These are phyloP conservation scores for Castanea mollissima DNA, from an alignment of 306 rosid genomes.

Conservation along the genomic window DNA sequence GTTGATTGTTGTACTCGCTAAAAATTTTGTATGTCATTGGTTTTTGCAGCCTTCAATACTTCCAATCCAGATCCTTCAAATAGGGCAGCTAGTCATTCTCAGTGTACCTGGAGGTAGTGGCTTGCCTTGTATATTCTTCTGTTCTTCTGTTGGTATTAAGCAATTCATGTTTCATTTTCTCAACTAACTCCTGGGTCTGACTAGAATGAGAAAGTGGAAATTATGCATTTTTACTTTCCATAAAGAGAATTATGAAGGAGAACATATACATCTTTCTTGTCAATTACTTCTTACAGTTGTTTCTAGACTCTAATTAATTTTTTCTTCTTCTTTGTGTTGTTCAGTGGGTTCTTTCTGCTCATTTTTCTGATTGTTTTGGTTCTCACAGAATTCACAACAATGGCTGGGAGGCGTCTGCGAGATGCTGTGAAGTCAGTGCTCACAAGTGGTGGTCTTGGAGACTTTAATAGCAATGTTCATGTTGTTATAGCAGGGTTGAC, in stretches of 20 bases:
- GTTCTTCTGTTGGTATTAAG: not conserved
- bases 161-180: not conserved
- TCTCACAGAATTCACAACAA: constrained; percentile 75
- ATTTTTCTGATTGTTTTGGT: constrained; percentile 13
- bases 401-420: constrained; percentile 96
- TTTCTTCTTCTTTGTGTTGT: not conserved
- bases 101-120: constrained; percentile 85
- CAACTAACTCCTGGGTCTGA: not conserved
- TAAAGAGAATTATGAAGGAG: not conserved
- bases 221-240: not conserved
- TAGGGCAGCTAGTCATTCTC: constrained; percentile 81
- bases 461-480: constrained; percentile 40
- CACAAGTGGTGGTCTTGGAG: constrained; percentile 30
- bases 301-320: not conserved
- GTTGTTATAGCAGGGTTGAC: constrained; percentile 85
- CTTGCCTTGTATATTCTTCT: constrained; percentile 12
- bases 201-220: not conserved
- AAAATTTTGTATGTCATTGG: constrained; percentile 5
- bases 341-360: constrained; percentile 7
- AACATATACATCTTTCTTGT: not conserved
- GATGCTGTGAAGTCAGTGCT: constrained; percentile 75
- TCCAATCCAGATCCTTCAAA: constrained; percentile 82
- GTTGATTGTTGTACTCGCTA: constrained; percentile 1
- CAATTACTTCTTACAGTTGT: not conserved
- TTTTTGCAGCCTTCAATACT: constrained; percentile 87